Base-by-base conservation (phyloP, 1,139 yeast genomes). In the Insectozyma bohioensis region DNA sequence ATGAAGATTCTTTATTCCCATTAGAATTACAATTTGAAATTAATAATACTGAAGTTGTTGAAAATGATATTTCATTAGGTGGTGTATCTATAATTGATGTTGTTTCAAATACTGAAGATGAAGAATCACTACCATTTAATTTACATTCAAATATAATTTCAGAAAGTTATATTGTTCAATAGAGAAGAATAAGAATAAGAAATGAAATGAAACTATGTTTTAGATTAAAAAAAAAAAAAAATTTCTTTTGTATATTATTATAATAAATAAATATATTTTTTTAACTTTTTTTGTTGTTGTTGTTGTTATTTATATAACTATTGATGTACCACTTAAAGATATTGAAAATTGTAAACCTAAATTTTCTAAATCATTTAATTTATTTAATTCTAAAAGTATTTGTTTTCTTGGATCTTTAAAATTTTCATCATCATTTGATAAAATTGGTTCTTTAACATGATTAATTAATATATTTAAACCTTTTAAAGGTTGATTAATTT, bases 1-100 rank as follows among this genome's bases (percentile, higher is more conserved):
- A 77, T 40, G 97, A 92, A 58, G 95, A 88, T 43, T 75, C 81
- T 13, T 70, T 92, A 51, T 90, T 88, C 85, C 98, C 98, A 42
- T 79, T 92, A 72, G 78, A 78, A 47, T 74, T 86, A 24, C 59
- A 63, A 35, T 80, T 81, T 55, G 63, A 62, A 28, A 37, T 57
- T 23, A 48, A 49, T 24, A 58, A 56, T 36, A 53, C 57, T n/a
- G 58, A 56, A 15, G 61, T 61, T 15, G 61, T 65, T 20, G 72
- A 67, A 37, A 49, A 56, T 28, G 73, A 67, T 34, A 47, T 50
- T 24, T 57, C 70, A n/a, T 61, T 67, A 36, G 73, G 73, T 29
- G 60, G 61, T 31, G 61, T 70, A 31, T 61, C 58, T 46, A 63
- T 70, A 31, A 44, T 60, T 34, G 75, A 69, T 45, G 70, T 69